Evolutionary conservation across 441 rosid genomes (phyloP), one percentile per base, ranked within the genome.

Genomic region (Syzygium syzygioides): DNA sequence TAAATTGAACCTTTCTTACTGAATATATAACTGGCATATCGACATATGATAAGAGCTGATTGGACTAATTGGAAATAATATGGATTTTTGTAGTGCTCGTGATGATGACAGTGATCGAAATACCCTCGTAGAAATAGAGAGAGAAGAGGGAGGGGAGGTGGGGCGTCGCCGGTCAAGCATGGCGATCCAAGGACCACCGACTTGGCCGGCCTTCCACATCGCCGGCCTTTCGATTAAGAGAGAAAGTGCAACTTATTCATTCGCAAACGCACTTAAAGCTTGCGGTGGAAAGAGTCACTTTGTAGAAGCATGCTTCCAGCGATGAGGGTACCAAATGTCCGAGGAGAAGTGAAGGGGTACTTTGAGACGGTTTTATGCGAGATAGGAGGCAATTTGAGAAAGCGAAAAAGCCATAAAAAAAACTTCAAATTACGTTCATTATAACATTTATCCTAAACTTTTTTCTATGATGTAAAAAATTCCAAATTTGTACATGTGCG

Each of bases 31-130:
- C 14, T 19, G 7, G 41, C 28, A 3, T 34, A 68, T 34, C 14
- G 0, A 20, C 50, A 1, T 12, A 1, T 10, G 7, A 48, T 5
- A 1, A 6, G 28, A 3, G 4, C 18, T 28, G 0, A 19, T 71
- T 10, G 48, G 79, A 34, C 48, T 19, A 68, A 68, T 34, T 19
- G 6, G 12, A 18, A 18, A 19, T 34, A 20, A 0, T 71, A 1
- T 5, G 48, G 8, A 34, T 19, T 34, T 71, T 71, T 71, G 50
- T 3, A 2, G 26, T 2, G 8, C 20, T 5, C 1, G 1, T 19
- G 14, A 19, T 4, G 2, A 34, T 3, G 50, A 71, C 15, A 1
- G 5, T 37, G 50, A 2, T 71, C 4, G 5, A 71, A 6, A 71
- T 19, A 34, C 4, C 23, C 4, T 3, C 0, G 2, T 34, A 3